Base-by-base conservation (phyloP, 2,329 filamentous ascomycete species). In the Sporothrix variecibatus region DNA sequence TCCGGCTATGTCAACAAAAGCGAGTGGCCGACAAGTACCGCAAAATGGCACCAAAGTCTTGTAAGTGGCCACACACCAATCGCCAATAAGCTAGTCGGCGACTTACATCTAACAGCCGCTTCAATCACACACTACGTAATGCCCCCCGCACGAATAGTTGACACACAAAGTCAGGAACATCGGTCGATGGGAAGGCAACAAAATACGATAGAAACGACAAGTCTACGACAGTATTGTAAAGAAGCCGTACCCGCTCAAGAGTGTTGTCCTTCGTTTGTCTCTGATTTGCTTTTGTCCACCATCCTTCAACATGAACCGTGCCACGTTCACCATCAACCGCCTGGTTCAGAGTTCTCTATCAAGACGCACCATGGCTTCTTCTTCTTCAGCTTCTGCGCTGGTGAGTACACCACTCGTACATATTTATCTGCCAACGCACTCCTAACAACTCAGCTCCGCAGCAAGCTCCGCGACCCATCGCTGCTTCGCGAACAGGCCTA, bases 401-500 rank as follows among this genome's bases (percentile, higher is more conserved):
- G 49, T 51, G 7, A 12, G 49, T 51, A n/a, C 6, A 12, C 6
- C 8, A 46, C n/a, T 51, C 15, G 49, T n/a, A 6, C 49, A 34
- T 12, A 12, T 5, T 11, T n/a, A 28, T 28, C 9, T n/a, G 23
- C 12, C 23, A 12, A n/a, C n/a, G 26, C 23, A 3, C 31, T 26
- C 5, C 60, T 60, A 46, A 68, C 20, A 17, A 9, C 38, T 20
- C 75, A 94, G 91, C 89, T 95, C 79, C 93, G 91, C 80, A 51
- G 49, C 49, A 51, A 51, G 8, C 49, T 51, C 15, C 49, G 49
- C 49, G 93, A 95, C 78, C 89, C 89, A 49, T 93, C 92, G 34
- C 88, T 98, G 75, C 89, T 98, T 80, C 89, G 92, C 78, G 89
- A 95, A 80, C 88, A 89, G 75, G 89, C 90, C 79, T 98, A 95